Evolutionary conservation across 2,329 filamentous ascomycete genomes (phyloP), one percentile per base, ranked within the genome.

Genomic region (Botrytis byssoidea): DNA sequence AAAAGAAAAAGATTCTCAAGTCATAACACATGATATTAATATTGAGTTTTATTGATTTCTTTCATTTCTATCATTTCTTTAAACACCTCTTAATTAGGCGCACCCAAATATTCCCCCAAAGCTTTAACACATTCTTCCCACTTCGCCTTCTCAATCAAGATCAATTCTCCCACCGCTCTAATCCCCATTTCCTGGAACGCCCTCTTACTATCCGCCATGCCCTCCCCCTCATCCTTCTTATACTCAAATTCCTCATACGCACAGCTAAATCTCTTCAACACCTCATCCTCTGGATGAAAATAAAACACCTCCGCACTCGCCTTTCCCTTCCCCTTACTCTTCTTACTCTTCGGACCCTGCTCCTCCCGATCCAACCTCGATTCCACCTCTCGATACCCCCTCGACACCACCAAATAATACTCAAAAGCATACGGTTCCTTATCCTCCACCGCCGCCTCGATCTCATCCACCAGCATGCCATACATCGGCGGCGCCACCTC

Each of bases 211-310:
- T 99, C 96, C 71, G 94, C 92, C 76, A 91, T 89, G 7, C 91
- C 89, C 78, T 97, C 93, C 65, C 92, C 92, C 74, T 86, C 85
- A 75, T 93, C 90, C 82, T 93, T 95, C 65, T 91, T 92, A 82
- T 94, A 97, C 29, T 92, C 88, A 81, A 91, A 97, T 70, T 87
- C 89, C 40, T 90, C 92, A 76, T 88, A 85, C 22, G 89, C 93
- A 57, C 89, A 75, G 4, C 94, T 92, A 83, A 95, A 88, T 80
- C 90, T 90, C 77, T 96, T 90, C 79, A 98, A 84, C 70, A 95
- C 88, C 85, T 98, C 96, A 80, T 99, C 96, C 84, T 99, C 96
- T 0, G 94, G 92, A 82, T 99, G 96, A 86, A 98, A 99, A 83
- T 95, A 97, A 83, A 94, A 97, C 48, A 89, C 86, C 79, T 92